Evolutionary conservation across 2,329 filamentous ascomycete species (phyloP).

Genomic region (Parafenestella ontariensis): DNA sequence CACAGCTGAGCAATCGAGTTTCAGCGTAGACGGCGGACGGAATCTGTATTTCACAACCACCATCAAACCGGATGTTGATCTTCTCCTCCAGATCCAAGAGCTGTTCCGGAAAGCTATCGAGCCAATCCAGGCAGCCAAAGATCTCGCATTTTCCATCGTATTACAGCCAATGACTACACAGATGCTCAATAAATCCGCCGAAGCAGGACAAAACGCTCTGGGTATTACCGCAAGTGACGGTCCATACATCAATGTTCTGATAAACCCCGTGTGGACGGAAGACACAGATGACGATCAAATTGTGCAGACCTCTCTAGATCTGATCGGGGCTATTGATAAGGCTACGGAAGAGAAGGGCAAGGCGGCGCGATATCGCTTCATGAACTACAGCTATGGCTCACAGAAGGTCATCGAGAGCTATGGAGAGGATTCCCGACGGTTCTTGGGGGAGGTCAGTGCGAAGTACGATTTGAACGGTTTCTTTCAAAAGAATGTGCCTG

Average conservation of each 20-base stretch:
- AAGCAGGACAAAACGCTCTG: conserved; percentile 2
- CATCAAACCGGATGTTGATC: conserved; percentile 1
- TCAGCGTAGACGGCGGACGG: neutral
- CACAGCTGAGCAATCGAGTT: neutral
- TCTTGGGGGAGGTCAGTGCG: conserved; percentile 9
- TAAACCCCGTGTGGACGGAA: conserved; percentile 1
- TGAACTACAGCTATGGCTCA: conserved; percentile 32
- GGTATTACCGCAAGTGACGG: conserved; percentile 2
- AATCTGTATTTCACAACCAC: conserved; percentile 2
- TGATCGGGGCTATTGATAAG: conserved; percentile 21
- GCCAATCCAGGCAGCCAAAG: neutral
- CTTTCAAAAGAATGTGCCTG: conserved; percentile 42
- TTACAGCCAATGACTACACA: conserved; percentile 1
- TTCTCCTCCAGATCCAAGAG: neutral
- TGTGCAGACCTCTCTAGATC: neutral
- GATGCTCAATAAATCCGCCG: conserved; percentile 1
- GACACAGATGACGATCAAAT: neutral
- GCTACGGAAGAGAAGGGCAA: conserved; percentile 17
- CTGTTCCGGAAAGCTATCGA: neutral
- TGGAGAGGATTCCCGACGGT: conserved; percentile 1
- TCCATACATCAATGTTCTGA: conserved; percentile 3
- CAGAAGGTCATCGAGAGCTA: conserved; percentile 11
- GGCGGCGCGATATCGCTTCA: conserved; percentile 15
- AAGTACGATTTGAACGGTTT: conserved; percentile 43
- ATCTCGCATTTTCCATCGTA: conserved; percentile 1